phyloP scores from a whole-genome alignment of 2,329 filamentous ascomycete genomes.

The Colletotrichum coccodes region DNA sequence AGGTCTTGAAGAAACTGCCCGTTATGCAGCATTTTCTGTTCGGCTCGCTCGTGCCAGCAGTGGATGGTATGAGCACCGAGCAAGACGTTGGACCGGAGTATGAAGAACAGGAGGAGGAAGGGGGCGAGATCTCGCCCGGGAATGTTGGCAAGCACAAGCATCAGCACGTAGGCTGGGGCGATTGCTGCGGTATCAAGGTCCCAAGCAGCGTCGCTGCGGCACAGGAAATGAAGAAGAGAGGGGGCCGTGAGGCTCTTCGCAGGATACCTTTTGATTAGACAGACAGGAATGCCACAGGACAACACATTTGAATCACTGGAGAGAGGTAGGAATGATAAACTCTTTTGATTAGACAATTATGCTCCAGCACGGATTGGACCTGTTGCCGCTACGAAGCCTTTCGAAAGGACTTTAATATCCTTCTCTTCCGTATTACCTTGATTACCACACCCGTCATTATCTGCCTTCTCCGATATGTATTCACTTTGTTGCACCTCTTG shows the following conservation, averaged over 20 bases:
- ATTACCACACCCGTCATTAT: neutral
- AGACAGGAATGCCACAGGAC: neutral
- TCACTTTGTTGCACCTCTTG: neutral
- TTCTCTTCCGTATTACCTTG: neutral
- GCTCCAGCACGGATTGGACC: neutral
- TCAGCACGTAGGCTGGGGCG: conserved; percentile 82
- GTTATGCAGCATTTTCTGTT: conserved; percentile 99
- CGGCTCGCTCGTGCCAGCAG: conserved; percentile 83
- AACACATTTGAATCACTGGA: neutral
- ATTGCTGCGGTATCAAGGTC: conserved; percentile 98
- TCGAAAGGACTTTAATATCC: neutral
- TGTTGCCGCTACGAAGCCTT: neutral
- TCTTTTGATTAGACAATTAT: neutral
- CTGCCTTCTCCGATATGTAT: neutral
- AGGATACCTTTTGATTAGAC: conserved; percentile 83
- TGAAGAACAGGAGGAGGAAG: conserved; percentile 63
- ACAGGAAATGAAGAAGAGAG: conserved; percentile 85
- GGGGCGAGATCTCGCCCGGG: conserved; percentile 62
- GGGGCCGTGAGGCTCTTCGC: conserved; percentile 68
- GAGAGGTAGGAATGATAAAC: neutral
- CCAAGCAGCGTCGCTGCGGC: conserved; percentile 93
- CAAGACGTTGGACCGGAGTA: conserved; percentile 57
- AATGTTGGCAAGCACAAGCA: conserved; percentile 78
- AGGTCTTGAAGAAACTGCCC: conserved; percentile 91
- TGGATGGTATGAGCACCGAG: conserved; percentile 81